A percentile compares a stretch with the other conserved stretches of the same genome.
Evolutionary conservation across 257 asterid species (phyloP).

Genomic region (Solanum commersonii): DNA sequence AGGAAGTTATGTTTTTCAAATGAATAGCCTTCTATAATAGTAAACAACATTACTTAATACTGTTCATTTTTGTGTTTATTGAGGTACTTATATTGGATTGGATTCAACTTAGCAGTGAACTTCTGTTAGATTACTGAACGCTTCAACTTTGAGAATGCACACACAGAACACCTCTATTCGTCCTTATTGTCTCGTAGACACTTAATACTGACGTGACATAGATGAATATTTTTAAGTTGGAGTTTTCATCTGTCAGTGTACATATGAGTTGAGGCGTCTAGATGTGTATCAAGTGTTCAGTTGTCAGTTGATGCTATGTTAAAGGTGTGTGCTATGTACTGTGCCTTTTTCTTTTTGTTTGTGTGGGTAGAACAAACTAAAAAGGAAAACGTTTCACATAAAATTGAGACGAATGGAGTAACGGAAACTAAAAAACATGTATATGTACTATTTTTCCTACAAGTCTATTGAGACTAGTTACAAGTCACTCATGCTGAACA

Average conservation of each 20-base stretch:
- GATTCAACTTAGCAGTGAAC: background rate
- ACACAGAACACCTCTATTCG: background rate
- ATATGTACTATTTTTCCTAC: no score
- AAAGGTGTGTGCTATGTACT: no score
- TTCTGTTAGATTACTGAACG: background rate
- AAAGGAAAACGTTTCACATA: no score
- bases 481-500: no score
- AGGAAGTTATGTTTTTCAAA: background rate
- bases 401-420: no score
- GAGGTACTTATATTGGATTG: background rate
- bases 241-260: background rate
- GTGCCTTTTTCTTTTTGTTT: no score
- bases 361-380: no score
- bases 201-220: background rate
- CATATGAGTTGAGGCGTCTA: background rate
- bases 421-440: no score
- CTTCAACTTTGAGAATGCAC: background rate
- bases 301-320: background rate
- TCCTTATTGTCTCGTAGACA: background rate
- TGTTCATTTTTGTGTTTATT: background rate
- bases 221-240: background rate
- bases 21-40: background rate
- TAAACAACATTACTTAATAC: background rate
- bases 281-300: background rate
- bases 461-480: no score